Base-by-base conservation (phyloP, 148 eudicot genomes). In the Linanthus parryae region DNA sequence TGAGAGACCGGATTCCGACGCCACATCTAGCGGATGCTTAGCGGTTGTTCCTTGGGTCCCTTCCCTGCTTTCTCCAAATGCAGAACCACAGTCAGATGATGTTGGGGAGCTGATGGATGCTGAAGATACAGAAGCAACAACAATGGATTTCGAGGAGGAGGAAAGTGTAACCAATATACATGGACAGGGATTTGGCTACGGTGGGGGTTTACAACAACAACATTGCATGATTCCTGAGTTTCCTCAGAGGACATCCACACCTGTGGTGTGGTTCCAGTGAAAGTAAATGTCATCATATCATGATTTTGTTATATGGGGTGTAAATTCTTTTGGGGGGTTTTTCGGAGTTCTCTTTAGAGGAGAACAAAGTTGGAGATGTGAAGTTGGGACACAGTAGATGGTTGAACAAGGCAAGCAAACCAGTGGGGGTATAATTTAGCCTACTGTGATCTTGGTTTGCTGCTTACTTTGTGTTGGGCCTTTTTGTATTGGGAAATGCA, bases 31-130 rank as follows among this genome's bases (percentile, higher is more conserved):
- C 22, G 51, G 53, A 5, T 75, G 82, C 60, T 63, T 73, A 45
- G 95, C 98, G 7, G 81, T 91, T 54, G 80, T 91, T 27, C 98
- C 95, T 0, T 91, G 94, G 94, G 72, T 71, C 31, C 79, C 85
- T 1, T 51, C 82, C 18, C 75, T 72, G 22, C 7, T 38, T 8
- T 52, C 58, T 40, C 58, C 63, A 45, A 48, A 58, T 33, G 52
- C 55, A 4, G 64, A 55, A 37, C 11, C 11, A 12, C 48, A 43
- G 2, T 44, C 39, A 43, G 20, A 24, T 25, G 78, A 58, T 33
- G 27, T 29, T 17, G 18, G 61, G 41, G 88, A 80, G 18, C 56
- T 75, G 61, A 81, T 91, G 95, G 97, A 83, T 11, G 65, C 73
- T 30, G 80, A 86, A 58, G 86, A 65, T 26, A 56, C 44, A 65